Conservation (phyloP, 306 rosid species). For the Citrullus mucosospermus region DNA sequence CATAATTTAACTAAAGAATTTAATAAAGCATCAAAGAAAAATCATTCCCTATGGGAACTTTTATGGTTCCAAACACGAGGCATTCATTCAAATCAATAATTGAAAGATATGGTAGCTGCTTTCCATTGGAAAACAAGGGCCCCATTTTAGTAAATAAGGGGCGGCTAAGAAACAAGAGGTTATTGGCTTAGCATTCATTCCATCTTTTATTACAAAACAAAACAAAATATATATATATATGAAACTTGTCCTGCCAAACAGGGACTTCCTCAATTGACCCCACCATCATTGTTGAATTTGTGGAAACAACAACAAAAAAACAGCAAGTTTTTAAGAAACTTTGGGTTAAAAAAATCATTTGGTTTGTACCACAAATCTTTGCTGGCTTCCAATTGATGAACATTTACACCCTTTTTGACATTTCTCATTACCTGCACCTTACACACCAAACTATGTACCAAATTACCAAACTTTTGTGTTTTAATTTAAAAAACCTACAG, state of each 20-base stretch:
- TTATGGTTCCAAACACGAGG: neutral
- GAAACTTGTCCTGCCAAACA: neutral
- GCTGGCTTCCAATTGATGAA: neutral
- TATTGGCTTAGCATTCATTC: neutral
- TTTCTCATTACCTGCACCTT: neutral
- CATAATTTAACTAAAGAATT: neutral
- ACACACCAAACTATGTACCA: neutral
- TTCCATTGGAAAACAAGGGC: neutral
- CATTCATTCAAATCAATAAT: neutral
- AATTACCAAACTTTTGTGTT: neutral
- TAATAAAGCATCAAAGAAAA: neutral
- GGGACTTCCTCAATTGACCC: neutral
- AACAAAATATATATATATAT: neutral
- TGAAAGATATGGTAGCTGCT: neutral
- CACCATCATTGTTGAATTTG: neutral
- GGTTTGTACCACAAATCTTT: neutral
- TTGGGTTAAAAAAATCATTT: neutral
- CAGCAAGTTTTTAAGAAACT: neutral
- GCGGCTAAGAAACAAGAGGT: neutral
- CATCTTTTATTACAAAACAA: neutral
- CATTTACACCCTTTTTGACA: constrained; percentile 1
- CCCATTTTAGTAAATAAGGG: constrained; percentile 2
- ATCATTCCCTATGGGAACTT: neutral
- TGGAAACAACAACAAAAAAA: neutral
- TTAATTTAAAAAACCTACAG: neutral